phyloP scores from a whole-genome alignment of 83 land plant genomes.

The Thuja plicata region DNA sequence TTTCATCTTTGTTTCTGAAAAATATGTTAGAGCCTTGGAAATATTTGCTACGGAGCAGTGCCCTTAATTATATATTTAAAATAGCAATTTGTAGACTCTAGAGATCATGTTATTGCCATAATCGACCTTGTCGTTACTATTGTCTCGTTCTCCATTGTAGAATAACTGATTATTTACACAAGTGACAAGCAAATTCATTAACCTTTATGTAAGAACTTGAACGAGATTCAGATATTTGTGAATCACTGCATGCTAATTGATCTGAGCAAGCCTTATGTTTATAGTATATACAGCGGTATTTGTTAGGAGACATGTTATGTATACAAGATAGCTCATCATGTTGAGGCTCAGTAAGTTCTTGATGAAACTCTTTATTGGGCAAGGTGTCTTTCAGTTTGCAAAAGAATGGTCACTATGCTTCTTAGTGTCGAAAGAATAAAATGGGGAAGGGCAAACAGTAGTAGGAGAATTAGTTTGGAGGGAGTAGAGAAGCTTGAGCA shows the following conservation, averaged over 20 bases:
- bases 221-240: not conserved
- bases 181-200: not conserved
- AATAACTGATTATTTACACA: not conserved
- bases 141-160: not conserved
- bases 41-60: not conserved
- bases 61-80: not conserved
- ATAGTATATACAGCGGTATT: not conserved
- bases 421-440: too few relatives aligned
- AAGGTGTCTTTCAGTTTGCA: too few relatives aligned
- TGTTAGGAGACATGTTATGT: not conserved
- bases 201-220: not conserved
- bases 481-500: too few relatives aligned
- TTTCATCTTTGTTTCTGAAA: not conserved
- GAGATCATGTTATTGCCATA: not conserved
- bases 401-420: too few relatives aligned
- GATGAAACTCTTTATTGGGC: too few relatives aligned
- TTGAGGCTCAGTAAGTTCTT: too few relatives aligned
- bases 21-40: not conserved
- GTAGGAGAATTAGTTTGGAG: too few relatives aligned
- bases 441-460: too few relatives aligned
- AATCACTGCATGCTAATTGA: not conserved
- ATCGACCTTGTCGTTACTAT: not conserved
- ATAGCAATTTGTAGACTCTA: not conserved
- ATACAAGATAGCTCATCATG: not conserved
- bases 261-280: not conserved